These are phyloP conservation scores for Candolleomyces aberdarensis DNA, from an alignment of 768 basidiomycete species.

Conservation along the genomic window DNA sequence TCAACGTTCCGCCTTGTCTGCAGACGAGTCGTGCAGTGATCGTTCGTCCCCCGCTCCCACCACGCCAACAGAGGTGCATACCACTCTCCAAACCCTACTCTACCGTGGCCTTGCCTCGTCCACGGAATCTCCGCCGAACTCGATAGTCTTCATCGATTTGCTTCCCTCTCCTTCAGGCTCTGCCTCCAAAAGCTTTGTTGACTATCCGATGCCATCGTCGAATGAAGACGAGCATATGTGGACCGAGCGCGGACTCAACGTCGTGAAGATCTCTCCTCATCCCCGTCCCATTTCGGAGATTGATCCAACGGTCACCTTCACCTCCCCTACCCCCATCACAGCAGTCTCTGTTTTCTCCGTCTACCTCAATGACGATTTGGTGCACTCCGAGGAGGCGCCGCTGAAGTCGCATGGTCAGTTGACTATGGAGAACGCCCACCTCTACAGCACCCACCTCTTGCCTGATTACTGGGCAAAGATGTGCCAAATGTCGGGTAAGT, in stretches of 20 bases:
- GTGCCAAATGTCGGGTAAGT: slow-evolving; percentile 51
- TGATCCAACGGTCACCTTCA: slow-evolving; percentile 9
- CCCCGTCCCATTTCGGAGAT: slow-evolving; percentile 7
- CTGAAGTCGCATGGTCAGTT: slow-evolving; percentile 28
- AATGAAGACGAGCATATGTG: slow-evolving; percentile 8
- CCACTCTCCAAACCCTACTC: slow-evolving; percentile 28
- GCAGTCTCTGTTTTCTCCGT: slow-evolving; percentile 50
- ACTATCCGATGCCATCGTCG: slow-evolving; percentile 52
- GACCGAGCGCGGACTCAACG: slow-evolving; percentile 6
- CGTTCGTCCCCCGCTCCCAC: slow-evolving; percentile 33
- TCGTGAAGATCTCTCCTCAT: slow-evolving; percentile 7
- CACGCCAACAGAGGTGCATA: slow-evolving; percentile 36
- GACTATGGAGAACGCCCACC: slow-evolving; percentile 23
- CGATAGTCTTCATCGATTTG: slow-evolving; percentile 47
- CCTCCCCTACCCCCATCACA: slow-evolving; percentile 12
- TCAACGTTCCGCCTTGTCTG: slow-evolving; percentile 19
- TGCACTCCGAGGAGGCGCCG: slow-evolving; percentile 49
- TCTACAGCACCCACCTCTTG: slow-evolving; percentile 61
- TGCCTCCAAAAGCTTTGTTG: slow-evolving; percentile 29
- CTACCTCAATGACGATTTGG: slow-evolving; percentile 41
- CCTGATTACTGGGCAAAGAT: slow-evolving; percentile 66
- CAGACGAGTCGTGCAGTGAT: slow-evolving; percentile 36
- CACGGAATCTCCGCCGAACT: slow-evolving; percentile 25
- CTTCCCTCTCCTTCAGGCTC: slow-evolving; percentile 25
- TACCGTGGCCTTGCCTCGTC: slow-evolving; percentile 28